Base-by-base conservation (phyloP, 2,329 filamentous ascomycete species). In the Atkinsonella texensis region DNA sequence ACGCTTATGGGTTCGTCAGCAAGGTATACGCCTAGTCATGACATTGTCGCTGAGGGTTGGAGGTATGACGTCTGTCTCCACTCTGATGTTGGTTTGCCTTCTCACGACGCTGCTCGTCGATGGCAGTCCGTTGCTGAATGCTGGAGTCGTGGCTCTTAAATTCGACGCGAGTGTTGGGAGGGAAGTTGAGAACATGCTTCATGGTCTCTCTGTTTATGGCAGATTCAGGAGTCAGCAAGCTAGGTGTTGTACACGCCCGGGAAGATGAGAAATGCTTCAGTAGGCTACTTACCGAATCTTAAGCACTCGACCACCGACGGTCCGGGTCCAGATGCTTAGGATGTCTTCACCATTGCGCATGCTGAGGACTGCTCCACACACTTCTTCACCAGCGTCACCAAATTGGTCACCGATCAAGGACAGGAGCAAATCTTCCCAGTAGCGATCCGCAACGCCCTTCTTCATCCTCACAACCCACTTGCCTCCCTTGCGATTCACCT, bases 401-500 rank as follows among this genome's bases (percentile, higher is more conserved):
- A 98, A 97, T 66, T 96, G 89, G 63, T 97, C 90, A 43, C 93
- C 93, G 53, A 96, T 82, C 60, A 96, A 85, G 28, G 89, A 89
- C 60, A 97, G 75, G 54, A 97, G 73, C 48, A 97, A 75, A 64
- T 96, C 88, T 73, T 98, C 93, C 89, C 93, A 98, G 69, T 95
- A 96, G 51, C 91, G 83, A 68, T 97, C 93, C 17, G 89, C 88
- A 18, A 98, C 88, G 28, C 93, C 93, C 75, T 98, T 98, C 79
- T 95, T 96, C 65, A 98, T 74, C 58, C 91, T 80, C 66, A 98
- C 84, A 58, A 96, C 90, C 91, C 91, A 98, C 72, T 98, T 98
- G 49, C 93, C 93, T 51, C 93, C 93, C 59, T 84, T 85, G 68
- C 89, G 93, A 72, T 98, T 98, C 66, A 94, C 89, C 46, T 95